A percentile compares a stretch with the other conserved stretches of the same genome.
Evolutionary conservation across 2,329 filamentous ascomycete species (phyloP).

Genomic region (Aspergillus vadensis): DNA sequence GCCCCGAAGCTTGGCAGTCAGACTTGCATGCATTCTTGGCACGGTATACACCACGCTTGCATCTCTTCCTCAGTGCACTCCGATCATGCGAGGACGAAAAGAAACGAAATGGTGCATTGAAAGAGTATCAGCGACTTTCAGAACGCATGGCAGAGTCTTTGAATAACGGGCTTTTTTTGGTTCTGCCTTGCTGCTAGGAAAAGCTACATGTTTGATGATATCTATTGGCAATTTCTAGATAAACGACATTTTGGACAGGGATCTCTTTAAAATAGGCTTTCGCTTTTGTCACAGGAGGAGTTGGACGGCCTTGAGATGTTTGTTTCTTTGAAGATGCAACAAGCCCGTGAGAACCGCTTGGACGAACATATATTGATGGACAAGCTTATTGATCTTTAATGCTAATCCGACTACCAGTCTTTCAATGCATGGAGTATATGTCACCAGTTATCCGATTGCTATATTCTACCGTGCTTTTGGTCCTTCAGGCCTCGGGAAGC

Average conservation of each 20-base stretch:
- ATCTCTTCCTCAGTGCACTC: not conserved
- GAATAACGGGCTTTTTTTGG: conserved; percentile 6
- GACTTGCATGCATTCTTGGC: not conserved
- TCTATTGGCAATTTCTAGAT: conserved; percentile 6
- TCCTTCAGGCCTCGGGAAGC: too few species aligned
- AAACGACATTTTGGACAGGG: not conserved
- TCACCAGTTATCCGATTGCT: too few species aligned
- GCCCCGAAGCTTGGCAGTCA: not conserved
- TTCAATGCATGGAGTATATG: too few species aligned
- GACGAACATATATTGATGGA: not conserved
- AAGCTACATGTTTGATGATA: not conserved
- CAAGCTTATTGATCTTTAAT: not conserved
- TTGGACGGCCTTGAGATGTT: not conserved
- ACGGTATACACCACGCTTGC: not conserved
- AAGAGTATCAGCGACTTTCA: not conserved
- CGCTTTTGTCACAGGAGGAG: not conserved
- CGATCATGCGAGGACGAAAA: not conserved
- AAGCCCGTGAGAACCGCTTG: not conserved
- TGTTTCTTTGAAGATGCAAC: not conserved
- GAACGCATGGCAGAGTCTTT: not conserved
- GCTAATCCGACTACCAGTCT: not conserved
- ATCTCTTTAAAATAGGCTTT: not conserved
- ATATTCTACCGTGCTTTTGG: too few species aligned
- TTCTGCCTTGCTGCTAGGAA: conserved; percentile 5
- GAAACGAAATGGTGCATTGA: not conserved